phyloP scores from a whole-genome alignment of 768 basidiomycete species.

The Leccinellum rugosiceps region DNA sequence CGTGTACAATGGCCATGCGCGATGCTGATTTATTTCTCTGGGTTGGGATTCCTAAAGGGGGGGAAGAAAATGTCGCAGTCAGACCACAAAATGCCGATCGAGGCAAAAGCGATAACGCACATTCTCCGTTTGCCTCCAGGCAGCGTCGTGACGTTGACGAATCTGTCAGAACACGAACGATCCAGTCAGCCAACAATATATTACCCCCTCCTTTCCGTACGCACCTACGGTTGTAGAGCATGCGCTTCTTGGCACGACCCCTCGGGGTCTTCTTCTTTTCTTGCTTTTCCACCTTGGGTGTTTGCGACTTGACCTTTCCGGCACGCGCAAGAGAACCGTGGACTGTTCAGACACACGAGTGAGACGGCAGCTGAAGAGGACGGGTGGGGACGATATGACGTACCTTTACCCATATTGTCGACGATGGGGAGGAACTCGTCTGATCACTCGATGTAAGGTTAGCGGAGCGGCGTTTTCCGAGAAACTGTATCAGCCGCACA shows the following conservation, averaged over 20 bases:
- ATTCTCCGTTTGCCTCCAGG: conserved; percentile 94
- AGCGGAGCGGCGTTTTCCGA: background rate
- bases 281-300: conserved; percentile 94
- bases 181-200: background rate
- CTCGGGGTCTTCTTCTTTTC: conserved; percentile 99
- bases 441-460: background rate
- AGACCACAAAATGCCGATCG: conserved; percentile 37
- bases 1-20: conserved; percentile 6
- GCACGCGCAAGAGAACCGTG: conserved; percentile 99
- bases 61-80: background rate
- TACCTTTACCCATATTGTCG: conserved; percentile 78
- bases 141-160: conserved; percentile 90
- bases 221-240: conserved; percentile 90
- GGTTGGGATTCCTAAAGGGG: conserved; percentile 27
- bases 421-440: conserved; percentile 10
- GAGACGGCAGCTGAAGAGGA: background rate
- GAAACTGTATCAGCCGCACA: background rate
- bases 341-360: conserved; percentile 43
- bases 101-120: conserved; percentile 55
- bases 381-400: background rate
- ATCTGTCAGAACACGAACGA: conserved; percentile 43
- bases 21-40: conserved; percentile 22
- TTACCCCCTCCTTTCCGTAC: conserved; percentile 24
- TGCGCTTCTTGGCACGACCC: conserved; percentile 96
- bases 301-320: conserved; percentile 82